Conservation (phyloP, 345 rosid species). For the Eucalyptus tenuipes region DNA sequence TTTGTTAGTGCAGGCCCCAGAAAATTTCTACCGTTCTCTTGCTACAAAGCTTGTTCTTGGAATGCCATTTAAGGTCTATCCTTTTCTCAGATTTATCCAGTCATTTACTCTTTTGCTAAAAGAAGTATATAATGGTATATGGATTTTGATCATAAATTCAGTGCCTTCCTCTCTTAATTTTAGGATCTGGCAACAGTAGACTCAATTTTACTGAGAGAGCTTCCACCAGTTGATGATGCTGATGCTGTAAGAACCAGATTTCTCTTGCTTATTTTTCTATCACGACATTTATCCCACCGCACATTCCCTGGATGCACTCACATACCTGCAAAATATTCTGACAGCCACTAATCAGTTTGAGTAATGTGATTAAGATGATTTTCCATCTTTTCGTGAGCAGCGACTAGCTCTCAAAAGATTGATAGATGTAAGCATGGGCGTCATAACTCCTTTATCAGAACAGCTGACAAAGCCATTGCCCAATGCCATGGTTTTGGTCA, state of each 20-base stretch:
- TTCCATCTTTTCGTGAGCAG: conserved; percentile 20
- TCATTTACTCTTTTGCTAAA: neutral
- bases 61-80: conserved; percentile 91
- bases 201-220: conserved; percentile 76
- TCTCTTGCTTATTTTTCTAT: neutral
- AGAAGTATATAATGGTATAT: neutral
- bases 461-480: conserved; percentile 94
- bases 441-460: conserved; percentile 82
- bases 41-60: conserved; percentile 87
- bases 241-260: conserved; percentile 59
- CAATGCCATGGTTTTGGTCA: conserved; percentile 85
- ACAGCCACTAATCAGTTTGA: neutral
- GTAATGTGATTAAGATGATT: neutral
- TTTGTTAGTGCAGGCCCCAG: conserved; percentile 46
- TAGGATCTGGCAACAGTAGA: conserved; percentile 97
- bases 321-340: neutral
- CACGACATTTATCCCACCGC: neutral
- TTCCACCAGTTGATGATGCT: conserved; percentile 72
- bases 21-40: conserved; percentile 82
- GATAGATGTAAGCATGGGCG: conserved; percentile 91
- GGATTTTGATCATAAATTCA: neutral
- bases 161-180: neutral
- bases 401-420: conserved; percentile 87
- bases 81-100: neutral
- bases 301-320: neutral